Conservation (phyloP, 805 yeast genomes). For the Starmerella bombi region DNA sequence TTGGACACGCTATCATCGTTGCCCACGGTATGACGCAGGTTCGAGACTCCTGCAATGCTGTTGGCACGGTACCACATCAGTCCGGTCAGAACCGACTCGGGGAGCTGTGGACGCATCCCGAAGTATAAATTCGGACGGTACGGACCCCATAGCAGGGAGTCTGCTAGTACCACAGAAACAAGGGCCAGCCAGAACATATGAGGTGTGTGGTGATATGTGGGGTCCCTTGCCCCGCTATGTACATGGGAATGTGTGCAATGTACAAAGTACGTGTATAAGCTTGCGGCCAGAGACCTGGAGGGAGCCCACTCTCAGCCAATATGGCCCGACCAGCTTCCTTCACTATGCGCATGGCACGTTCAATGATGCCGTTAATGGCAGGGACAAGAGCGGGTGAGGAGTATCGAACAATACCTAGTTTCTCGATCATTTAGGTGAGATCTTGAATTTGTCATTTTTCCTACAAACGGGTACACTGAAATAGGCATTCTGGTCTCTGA, state of each 20-base stretch:
- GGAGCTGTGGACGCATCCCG: conserved; percentile 73
- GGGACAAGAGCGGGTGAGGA: no score
- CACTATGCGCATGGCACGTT: no score
- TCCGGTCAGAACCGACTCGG: conserved; percentile 63
- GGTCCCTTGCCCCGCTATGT: not conserved
- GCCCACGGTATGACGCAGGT: conserved; percentile 61
- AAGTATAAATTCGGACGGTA: conserved; percentile 76
- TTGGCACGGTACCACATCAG: conserved; percentile 77
- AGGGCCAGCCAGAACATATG: not conserved
- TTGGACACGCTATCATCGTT: conserved; percentile 55
- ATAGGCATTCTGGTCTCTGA: no score
- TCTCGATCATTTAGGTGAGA: no score
- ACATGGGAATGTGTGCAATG: not conserved
- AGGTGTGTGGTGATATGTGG: not conserved
- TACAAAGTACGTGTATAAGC: not conserved
- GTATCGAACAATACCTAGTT: no score
- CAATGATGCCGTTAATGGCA: no score
- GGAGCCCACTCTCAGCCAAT: no score
- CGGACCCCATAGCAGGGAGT: conserved; percentile 78
- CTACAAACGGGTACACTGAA: no score
- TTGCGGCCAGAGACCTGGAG: no score
- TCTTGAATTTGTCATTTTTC: no score
- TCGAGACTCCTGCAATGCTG: conserved; percentile 38
- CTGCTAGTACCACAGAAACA: conserved; percentile 18
- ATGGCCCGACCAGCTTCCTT: no score